phyloP scores from a whole-genome alignment of 2,329 filamentous ascomycete genomes.

The Mycosphaerella sp. region DNA sequence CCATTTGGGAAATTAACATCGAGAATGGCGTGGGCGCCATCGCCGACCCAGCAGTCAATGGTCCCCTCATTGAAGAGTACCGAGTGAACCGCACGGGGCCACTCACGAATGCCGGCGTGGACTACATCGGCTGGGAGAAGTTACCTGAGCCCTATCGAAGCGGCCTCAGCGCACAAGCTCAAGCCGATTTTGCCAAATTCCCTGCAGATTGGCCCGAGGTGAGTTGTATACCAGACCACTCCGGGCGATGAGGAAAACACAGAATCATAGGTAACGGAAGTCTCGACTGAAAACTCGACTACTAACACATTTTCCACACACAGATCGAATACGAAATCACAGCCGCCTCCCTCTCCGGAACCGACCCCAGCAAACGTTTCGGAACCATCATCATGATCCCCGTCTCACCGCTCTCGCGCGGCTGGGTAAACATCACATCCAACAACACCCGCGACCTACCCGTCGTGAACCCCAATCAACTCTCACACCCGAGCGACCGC shows the following conservation, averaged over 20 bases:
- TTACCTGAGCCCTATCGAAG: not conserved
- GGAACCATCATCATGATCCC: slow-evolving; percentile 28
- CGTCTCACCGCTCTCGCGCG: slow-evolving; percentile 25
- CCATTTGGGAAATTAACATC: slow-evolving; percentile 11
- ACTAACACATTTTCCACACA: slow-evolving; percentile 7
- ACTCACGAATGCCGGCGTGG: slow-evolving; percentile 11
- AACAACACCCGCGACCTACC: slow-evolving; percentile 10
- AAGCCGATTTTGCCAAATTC: slow-evolving; percentile 2
- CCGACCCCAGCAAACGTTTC: slow-evolving; percentile 29
- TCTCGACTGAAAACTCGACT: too few species aligned
- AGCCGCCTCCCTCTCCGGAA: slow-evolving; percentile 9
- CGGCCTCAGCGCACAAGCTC: slow-evolving; percentile 1
- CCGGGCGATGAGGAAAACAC: too few species aligned
- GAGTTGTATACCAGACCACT: not conserved
- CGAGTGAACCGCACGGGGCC: slow-evolving; percentile 15
- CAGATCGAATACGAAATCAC: slow-evolving; percentile 17
- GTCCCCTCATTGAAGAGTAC: slow-evolving; percentile 13
- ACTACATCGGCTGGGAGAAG: slow-evolving; percentile 15
- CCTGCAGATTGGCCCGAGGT: slow-evolving; percentile 14
- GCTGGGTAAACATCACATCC: slow-evolving; percentile 13
- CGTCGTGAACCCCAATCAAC: slow-evolving; percentile 30
- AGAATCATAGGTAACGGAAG: too few species aligned
- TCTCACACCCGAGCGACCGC: slow-evolving; percentile 31
- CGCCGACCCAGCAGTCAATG: slow-evolving; percentile 3
- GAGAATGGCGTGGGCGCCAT: slow-evolving; percentile 3